Conservation (phyloP, 1,284 basidiomycete species). For the Ganoderma multipileum region DNA sequence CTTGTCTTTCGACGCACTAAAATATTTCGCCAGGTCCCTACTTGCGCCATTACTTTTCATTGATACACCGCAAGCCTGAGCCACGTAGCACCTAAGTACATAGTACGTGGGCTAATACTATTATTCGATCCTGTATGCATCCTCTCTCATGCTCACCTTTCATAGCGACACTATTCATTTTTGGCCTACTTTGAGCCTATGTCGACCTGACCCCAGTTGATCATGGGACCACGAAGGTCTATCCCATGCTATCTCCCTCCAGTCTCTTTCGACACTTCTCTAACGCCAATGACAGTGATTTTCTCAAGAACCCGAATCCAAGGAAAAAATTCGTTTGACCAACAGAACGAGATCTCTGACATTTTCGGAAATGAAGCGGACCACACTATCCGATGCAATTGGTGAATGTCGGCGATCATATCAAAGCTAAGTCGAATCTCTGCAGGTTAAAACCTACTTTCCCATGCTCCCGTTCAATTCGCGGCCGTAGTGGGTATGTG, state of each 20-base stretch:
- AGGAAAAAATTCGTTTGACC: background rate
- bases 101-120: too few relatives aligned
- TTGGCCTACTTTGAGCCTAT: background rate
- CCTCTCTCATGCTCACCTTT: background rate
- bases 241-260: background rate
- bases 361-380: constrained; percentile 44
- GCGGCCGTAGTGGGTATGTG: constrained; percentile 57
- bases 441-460: background rate
- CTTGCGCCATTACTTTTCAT: too few relatives aligned
- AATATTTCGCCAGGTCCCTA: too few relatives aligned
- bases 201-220: background rate
- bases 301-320: background rate
- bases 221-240: background rate
- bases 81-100: too few relatives aligned
- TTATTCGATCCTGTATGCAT: background rate
- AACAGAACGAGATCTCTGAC: constrained; percentile 28
- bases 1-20: too few relatives aligned
- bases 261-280: background rate
- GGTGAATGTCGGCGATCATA: constrained; percentile 49
- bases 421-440: background rate
- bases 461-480: constrained; percentile 51
- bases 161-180: background rate
- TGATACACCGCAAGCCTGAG: too few relatives aligned
- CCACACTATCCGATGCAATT: constrained; percentile 45
- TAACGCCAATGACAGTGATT: background rate